phyloP scores from a whole-genome alignment of 1,284 basidiomycete genomes.

The Tausonia pullulans region DNA sequence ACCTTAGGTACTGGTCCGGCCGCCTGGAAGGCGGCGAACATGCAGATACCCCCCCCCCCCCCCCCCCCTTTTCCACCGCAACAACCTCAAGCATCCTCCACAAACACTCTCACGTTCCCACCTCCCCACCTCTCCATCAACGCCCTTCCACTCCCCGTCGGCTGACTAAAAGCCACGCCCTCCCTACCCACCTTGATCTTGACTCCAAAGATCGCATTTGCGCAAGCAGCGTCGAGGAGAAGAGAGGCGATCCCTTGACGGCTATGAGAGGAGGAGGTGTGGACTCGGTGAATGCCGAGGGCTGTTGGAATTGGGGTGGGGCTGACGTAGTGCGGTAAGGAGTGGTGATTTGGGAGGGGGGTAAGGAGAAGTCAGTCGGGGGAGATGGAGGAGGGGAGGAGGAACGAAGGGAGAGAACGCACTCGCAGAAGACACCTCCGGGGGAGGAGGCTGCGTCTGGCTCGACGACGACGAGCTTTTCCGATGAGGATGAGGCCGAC shows the following conservation, averaged over 20 bases:
- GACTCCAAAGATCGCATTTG: constrained; percentile 8
- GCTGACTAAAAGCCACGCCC: constrained; percentile 4
- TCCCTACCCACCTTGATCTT: neutral
- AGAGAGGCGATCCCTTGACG: constrained; percentile 2
- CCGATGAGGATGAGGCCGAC: neutral
- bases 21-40: no score
- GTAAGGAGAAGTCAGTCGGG: neutral
- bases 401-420: neutral
- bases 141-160: constrained; percentile 7
- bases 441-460: neutral
- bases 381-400: neutral
- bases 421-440: constrained; percentile 17
- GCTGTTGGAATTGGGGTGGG: constrained; percentile 2
- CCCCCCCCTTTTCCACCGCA: no score
- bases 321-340: neutral
- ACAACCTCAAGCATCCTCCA: constrained; percentile 2
- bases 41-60: no score
- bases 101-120: constrained; percentile 8
- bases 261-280: neutral
- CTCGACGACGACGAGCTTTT: neutral
- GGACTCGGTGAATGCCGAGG: constrained; percentile 14
- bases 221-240: constrained; percentile 2
- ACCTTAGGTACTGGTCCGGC: no score
- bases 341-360: no score
- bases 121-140: constrained; percentile 12